Evolutionary conservation across 257 asterid genomes (phyloP).

Genomic region (Solanum peruvianum): DNA sequence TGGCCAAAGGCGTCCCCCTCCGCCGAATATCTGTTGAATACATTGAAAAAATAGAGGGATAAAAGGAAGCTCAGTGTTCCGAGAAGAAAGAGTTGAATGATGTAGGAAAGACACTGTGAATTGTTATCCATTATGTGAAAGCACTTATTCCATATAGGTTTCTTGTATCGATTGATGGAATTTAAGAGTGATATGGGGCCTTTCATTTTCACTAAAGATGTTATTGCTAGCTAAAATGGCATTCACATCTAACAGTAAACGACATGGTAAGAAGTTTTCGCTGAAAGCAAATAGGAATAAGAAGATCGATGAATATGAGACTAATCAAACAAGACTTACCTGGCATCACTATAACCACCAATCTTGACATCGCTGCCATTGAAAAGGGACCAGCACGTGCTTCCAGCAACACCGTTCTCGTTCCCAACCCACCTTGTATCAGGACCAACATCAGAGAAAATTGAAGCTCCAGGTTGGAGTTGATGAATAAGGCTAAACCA

Average conservation of each 20-base stretch:
- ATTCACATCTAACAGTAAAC: background rate
- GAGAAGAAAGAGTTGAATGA: background rate
- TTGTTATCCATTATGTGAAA: background rate
- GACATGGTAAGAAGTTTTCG: background rate
- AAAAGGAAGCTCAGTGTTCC: background rate
- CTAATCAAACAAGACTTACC: constrained; percentile 28
- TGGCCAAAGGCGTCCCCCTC: constrained; percentile 77
- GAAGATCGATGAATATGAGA: background rate
- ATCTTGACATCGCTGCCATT: constrained; percentile 46
- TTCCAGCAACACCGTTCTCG: constrained; percentile 66
- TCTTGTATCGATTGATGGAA: background rate
- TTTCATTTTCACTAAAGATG: background rate
- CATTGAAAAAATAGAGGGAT: background rate
- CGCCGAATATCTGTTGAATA: constrained; percentile 40
- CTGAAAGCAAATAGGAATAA: background rate
- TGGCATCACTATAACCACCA: constrained; percentile 35
- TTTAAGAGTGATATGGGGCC: background rate
- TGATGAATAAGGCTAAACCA: constrained; percentile 89
- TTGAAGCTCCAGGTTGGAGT: constrained; percentile 66
- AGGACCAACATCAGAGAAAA: constrained; percentile 89
- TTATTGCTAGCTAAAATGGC: background rate
- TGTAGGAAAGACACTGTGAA: background rate
- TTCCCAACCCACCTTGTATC: constrained; percentile 93
- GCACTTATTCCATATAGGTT: background rate
- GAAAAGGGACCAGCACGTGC: constrained; percentile 93